Percentiles rank a stretch among this genome's conserved stretches.
Conservation (phyloP, 116 monocot genomes). For the Iris pallida region DNA sequence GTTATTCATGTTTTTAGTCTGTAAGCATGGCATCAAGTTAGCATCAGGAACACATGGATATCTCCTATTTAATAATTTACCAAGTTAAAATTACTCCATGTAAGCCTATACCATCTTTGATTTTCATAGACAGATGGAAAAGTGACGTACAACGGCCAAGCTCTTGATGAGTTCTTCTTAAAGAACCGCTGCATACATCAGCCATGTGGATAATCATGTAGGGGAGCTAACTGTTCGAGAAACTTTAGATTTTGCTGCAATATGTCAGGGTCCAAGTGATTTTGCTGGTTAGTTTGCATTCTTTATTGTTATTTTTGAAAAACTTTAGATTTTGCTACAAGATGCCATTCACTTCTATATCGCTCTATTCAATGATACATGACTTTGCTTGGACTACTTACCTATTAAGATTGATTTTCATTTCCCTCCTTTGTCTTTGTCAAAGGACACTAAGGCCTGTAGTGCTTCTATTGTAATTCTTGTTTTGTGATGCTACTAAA, state of each 20-base stretch:
- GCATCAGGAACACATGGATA: too few species aligned
- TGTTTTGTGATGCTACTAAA: too few species aligned
- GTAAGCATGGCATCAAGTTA: too few species aligned
- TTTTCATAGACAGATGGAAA: constrained; percentile 32
- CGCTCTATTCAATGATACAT: too few species aligned
- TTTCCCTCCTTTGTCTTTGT: too few species aligned
- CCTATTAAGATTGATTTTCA: too few species aligned
- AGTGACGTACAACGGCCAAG: constrained; percentile 40
- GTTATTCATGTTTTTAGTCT: too few species aligned
- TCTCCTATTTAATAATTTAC: too few species aligned
- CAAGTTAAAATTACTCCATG: too few species aligned
- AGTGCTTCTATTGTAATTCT: too few species aligned
- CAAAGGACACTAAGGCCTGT: too few species aligned
- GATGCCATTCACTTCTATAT: constrained; percentile 23
- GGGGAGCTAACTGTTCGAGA: constrained; percentile 52
- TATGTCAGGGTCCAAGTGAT: constrained; percentile 44
- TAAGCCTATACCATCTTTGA: neutral
- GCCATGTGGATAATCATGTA: constrained; percentile 55
- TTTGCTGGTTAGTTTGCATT: constrained; percentile 21
- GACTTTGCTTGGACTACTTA: too few species aligned
- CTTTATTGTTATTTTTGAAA: constrained; percentile 18
- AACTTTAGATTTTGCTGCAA: constrained; percentile 52
- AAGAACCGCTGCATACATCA: constrained; percentile 58
- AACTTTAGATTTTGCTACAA: constrained; percentile 53
- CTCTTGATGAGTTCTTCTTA: constrained; percentile 43